phyloP scores from a whole-genome alignment of 768 basidiomycete species.

The Krasilnikovozyma curviuscula region DNA sequence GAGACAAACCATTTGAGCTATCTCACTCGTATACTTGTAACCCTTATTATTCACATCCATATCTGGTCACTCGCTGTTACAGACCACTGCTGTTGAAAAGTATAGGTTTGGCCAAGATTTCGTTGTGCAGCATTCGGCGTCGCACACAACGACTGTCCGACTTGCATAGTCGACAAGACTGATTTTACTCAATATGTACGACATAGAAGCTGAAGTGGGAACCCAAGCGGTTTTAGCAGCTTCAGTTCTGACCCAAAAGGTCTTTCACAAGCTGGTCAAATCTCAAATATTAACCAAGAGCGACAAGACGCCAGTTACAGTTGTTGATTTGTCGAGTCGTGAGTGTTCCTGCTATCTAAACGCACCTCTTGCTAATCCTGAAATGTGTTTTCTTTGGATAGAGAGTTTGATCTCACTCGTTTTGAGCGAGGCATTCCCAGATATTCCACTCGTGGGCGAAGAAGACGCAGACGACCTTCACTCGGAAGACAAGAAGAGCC shows the following conservation, averaged over 20 bases:
- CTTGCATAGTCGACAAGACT: too few species aligned
- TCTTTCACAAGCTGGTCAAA: conserved; percentile 67
- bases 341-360: neutral
- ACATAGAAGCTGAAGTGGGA: too few species aligned
- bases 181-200: too few species aligned
- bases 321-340: conserved; percentile 28
- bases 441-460: conserved; percentile 79
- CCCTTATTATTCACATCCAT: too few species aligned
- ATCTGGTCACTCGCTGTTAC: too few species aligned
- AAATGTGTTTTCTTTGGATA: conserved; percentile 81
- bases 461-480: conserved; percentile 72
- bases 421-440: conserved; percentile 53
- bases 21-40: conserved; percentile 80
- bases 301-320: conserved; percentile 81
- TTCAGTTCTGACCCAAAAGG: conserved; percentile 22
- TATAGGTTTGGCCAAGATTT: too few species aligned
- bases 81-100: too few species aligned
- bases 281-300: conserved; percentile 70
- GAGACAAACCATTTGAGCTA: conserved; percentile 65
- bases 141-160: too few species aligned
- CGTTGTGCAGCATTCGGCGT: too few species aligned
- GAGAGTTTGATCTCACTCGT: conserved; percentile 75
- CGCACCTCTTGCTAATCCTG: conserved; percentile 38
- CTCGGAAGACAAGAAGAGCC: conserved; percentile 26
- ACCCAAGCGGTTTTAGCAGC: too few species aligned